These are phyloP conservation scores for Paramecium caudatum DNA, from an alignment of 73 alveolate species.

Conservation along the genomic window DNA sequence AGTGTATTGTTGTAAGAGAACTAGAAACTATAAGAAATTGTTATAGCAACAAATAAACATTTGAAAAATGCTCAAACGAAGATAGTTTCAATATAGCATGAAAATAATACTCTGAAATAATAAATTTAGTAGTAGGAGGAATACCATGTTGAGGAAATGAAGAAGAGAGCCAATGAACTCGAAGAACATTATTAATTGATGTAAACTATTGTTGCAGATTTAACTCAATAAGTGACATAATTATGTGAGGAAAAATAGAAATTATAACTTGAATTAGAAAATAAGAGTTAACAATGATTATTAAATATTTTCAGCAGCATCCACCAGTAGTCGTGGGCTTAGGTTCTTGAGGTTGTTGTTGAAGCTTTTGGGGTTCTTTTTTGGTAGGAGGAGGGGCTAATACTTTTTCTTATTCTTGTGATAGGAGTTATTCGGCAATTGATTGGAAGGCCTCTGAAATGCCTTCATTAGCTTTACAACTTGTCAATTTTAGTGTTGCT, in stretches of 20 bases:
- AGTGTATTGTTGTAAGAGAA: slow-evolving; percentile 56
- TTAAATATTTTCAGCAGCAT: too few relatives aligned
- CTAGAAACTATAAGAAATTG: slow-evolving; percentile 55
- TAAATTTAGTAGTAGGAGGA: slow-evolving; percentile 22
- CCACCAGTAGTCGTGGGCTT: too few relatives aligned
- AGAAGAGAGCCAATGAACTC: slow-evolving; percentile 41
- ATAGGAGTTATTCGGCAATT: slow-evolving; percentile 29
- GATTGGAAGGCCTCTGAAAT: slow-evolving; percentile 30
- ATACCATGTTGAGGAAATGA: slow-evolving; percentile 68
- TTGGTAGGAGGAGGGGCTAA: too few relatives aligned
- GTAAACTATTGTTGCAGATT: slow-evolving; percentile 40
- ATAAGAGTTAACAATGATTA: slow-evolving; percentile 4
- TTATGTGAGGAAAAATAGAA: slow-evolving; percentile 56
- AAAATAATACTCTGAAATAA: slow-evolving; percentile 3
- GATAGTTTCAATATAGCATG: not conserved
- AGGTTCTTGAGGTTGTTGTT: too few relatives aligned
- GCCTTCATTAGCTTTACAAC: slow-evolving; percentile 60
- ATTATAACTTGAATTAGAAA: slow-evolving; percentile 41
- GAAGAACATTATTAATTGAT: slow-evolving; percentile 57
- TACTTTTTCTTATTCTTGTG: not conserved
- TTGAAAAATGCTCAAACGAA: not conserved
- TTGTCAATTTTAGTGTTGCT: slow-evolving; percentile 24
- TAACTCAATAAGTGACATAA: slow-evolving; percentile 53
- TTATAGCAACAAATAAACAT: slow-evolving; percentile 13
- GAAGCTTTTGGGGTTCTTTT: too few relatives aligned